Conservation (phyloP, 495 filamentous ascomycete species). For the Haplographium delicatum region DNA sequence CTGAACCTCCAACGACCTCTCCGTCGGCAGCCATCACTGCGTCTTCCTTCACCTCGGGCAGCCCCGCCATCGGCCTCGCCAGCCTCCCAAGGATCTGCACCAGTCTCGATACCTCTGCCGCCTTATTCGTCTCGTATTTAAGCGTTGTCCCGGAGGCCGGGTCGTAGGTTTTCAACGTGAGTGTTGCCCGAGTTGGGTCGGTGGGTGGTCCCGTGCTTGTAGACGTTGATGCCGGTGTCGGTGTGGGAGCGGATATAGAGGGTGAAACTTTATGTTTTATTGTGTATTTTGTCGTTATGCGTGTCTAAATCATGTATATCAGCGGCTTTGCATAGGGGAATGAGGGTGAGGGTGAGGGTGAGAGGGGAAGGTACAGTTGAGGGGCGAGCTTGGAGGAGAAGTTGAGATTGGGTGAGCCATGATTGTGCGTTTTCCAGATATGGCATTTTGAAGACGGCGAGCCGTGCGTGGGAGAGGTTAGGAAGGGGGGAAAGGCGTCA, state of each 20-base stretch:
- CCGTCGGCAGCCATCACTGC: constrained; percentile 13
- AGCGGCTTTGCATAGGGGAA: constrained; percentile 12
- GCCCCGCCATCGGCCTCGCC: constrained; percentile 57
- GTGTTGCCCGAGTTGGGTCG: constrained; percentile 44
- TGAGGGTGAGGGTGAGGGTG: not conserved
- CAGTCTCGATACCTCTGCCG: constrained; percentile 81
- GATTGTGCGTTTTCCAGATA: constrained; percentile 23
- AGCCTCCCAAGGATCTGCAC: constrained; percentile 67
- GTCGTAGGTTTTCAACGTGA: constrained; percentile 88
- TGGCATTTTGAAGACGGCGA: constrained; percentile 20
- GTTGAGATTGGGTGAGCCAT: constrained; percentile 31
- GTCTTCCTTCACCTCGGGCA: constrained; percentile 39
- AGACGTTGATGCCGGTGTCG: constrained; percentile 22
- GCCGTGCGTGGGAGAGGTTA: not conserved
- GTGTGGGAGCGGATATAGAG: not conserved
- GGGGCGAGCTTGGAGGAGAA: constrained; percentile 30
- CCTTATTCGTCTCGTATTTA: constrained; percentile 87
- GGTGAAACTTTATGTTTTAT: constrained; percentile 42
- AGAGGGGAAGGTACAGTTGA: constrained; percentile 19
- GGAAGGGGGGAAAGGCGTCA: no score
- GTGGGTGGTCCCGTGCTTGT: constrained; percentile 23
- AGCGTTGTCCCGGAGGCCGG: constrained; percentile 72
- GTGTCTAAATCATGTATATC: constrained; percentile 49
- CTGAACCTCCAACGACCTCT: not conserved
- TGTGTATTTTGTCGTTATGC: constrained; percentile 81